Conservation (phyloP, 495 filamentous ascomycete species). For the Penicillium canescens region DNA sequence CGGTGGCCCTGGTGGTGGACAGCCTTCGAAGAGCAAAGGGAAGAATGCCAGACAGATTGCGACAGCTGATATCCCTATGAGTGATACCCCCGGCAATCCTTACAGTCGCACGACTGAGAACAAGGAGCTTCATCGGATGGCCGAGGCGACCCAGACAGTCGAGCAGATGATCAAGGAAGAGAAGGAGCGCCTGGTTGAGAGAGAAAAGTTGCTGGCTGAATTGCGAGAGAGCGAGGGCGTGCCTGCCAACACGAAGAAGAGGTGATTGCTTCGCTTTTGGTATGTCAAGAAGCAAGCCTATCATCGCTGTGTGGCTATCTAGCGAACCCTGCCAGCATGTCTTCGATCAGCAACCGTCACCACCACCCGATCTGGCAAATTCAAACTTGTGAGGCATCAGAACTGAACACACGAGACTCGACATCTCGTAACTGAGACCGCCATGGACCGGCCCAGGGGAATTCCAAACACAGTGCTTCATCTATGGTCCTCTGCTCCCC, state of each 20-base stretch:
- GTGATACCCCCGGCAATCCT: slow-evolving; percentile 62
- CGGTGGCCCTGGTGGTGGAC: slow-evolving; percentile 47
- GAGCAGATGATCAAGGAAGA: slow-evolving; percentile 70
- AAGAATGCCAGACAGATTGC: slow-evolving; percentile 50
- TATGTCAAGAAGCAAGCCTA: neutral
- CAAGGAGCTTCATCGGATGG: slow-evolving; percentile 61
- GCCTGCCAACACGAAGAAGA: slow-evolving; percentile 41
- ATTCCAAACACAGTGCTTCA: too few relatives aligned
- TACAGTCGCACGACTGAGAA: slow-evolving; percentile 75
- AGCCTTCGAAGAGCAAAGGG: slow-evolving; percentile 40
- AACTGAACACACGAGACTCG: neutral
- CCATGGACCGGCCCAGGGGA: too few relatives aligned
- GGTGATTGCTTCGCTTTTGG: slow-evolving; percentile 25
- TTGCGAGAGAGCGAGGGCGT: slow-evolving; percentile 57
- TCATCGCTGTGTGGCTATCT: neutral
- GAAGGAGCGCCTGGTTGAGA: slow-evolving; percentile 59
- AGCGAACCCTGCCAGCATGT: neutral
- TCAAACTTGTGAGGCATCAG: neutral
- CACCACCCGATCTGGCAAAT: neutral
- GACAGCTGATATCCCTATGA: slow-evolving; percentile 71
- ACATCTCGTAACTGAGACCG: too few relatives aligned
- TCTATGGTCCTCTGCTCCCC: too few relatives aligned
- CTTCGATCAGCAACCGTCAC: neutral
- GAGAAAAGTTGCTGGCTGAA: slow-evolving; percentile 63
- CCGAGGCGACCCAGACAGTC: slow-evolving; percentile 64